These are phyloP conservation scores for Tricholoma hemisulphureum DNA, from an alignment of 768 basidiomycete species.

Conservation along the genomic window DNA sequence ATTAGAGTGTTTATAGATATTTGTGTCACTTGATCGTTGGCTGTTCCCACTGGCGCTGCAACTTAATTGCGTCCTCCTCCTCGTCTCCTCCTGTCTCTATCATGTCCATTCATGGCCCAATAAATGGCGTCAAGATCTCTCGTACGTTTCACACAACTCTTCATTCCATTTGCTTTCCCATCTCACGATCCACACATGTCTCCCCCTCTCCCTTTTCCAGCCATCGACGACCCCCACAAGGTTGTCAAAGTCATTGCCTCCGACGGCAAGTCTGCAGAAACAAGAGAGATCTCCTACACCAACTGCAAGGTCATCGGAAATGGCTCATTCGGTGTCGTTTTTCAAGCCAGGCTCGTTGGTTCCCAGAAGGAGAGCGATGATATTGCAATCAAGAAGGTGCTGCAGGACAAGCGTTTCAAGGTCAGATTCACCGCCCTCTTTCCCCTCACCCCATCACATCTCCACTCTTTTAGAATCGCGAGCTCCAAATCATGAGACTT, in stretches of 20 bases:
- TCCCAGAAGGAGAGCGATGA: conserved; percentile 68
- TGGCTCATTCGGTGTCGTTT: conserved; percentile 98
- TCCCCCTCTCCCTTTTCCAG: conserved; percentile 36
- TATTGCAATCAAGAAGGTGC: conserved; percentile 99
- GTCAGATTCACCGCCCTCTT: conserved; percentile 45
- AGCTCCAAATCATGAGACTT: conserved; percentile 98
- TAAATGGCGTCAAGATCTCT: conserved; percentile 86
- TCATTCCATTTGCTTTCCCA: not conserved
- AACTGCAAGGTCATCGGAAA: conserved; percentile 99
- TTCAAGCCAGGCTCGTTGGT: conserved; percentile 84
- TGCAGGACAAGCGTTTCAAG: conserved; percentile 99
- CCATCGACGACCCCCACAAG: conserved; percentile 95
- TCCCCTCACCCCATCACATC: conserved; percentile 10
- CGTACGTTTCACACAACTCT: conserved; percentile 51
- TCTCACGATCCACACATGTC: conserved; percentile 32
- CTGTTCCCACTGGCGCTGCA: conserved; percentile 11
- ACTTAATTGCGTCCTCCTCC: conserved; percentile 9
- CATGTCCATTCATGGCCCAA: conserved; percentile 78
- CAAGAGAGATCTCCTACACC: conserved; percentile 87
- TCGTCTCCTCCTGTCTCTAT: conserved; percentile 19
- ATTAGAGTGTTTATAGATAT: conserved; percentile 9
- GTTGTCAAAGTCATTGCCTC: conserved; percentile 94
- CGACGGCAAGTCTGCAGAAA: conserved; percentile 90
- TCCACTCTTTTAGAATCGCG: conserved; percentile 79
- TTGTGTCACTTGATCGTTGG: conserved; percentile 3